Evolutionary conservation across 495 filamentous ascomycete genomes (phyloP), one percentile per base, ranked within the genome.

Genomic region (Daldinia grandis): DNA sequence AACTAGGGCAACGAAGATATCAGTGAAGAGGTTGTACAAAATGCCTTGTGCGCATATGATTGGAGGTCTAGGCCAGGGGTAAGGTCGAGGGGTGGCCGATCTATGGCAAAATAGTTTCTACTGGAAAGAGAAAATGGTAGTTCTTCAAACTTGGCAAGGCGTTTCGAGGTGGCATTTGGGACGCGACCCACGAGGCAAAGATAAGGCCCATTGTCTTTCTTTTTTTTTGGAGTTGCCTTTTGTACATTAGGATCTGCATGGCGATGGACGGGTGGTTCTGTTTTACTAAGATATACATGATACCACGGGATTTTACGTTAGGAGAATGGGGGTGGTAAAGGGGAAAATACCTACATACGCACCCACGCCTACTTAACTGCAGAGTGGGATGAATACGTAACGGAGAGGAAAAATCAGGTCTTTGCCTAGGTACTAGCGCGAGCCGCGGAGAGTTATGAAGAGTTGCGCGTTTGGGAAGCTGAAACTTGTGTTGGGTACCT

Each of bases 231-330:
- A 69, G 60, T 50, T 73, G 61, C 71, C 54, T 66, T 66, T 66
- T 71, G 71, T 73, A 73, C 58, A 73, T 30, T 69, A 73, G 21
- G 71, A 73, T 69, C 71, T 69, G 66, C 71, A 73, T 69, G 66
- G 62, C 66, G 71, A 69, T 35, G 56, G 40, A 30, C 25, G 58
- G 59, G 33, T 59, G 57, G 56, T 56, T 56, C 30, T 56, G 37
- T 61, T 64, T 57, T 50, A 56, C 51, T 65, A 50, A 62, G 61
- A 53, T 69, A 59, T 57, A 73, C 61, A 62, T 73, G 70, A 73
- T 74, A 74, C 67, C 66, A 74, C 71, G 71, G 65, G 57, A 61
- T 59, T 62, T 70, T 47, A 60, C 57, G 53, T 56, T 21, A 56
- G 53, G n/a, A 33, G 53, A 35, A 35, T 35, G n/a, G 53, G 53